These are phyloP conservation scores for Phytophthora pinifolia DNA, from an alignment of 352 stramenopile species.

Conservation along the genomic window DNA sequence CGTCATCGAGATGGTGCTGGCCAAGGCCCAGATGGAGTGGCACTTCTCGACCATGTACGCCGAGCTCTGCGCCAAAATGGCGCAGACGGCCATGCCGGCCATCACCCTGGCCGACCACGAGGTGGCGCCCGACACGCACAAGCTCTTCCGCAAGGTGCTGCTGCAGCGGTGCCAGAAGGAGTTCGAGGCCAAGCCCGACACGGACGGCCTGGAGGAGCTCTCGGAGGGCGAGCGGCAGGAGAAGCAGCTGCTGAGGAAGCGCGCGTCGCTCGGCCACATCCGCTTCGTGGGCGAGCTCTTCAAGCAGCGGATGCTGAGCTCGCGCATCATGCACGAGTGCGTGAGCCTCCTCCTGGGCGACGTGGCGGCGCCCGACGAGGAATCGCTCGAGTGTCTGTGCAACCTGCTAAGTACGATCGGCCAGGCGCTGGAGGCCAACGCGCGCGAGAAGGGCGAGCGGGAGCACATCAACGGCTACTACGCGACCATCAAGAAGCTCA, in stretches of 20 bases:
- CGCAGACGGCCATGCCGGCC: constrained; percentile 79
- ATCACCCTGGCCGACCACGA: constrained; percentile 67
- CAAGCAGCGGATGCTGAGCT: constrained; percentile 94
- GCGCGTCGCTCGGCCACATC: constrained; percentile 90
- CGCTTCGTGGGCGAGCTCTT: constrained; percentile 97
- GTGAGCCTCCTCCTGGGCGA: constrained; percentile 81
- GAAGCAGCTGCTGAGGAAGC: constrained; percentile 84
- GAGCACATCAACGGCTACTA: constrained; percentile 77
- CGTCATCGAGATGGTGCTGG: constrained; percentile 93
- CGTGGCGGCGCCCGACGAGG: constrained; percentile 86
- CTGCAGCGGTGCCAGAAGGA: constrained; percentile 93
- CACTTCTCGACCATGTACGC: constrained; percentile 98
- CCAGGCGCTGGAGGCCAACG: constrained; percentile 77
- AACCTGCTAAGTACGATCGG: constrained; percentile 95
- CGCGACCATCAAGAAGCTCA: constrained; percentile 64
- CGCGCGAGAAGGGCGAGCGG: constrained; percentile 46
- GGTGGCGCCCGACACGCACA: constrained; percentile 73
- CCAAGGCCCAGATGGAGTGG: constrained; percentile 95
- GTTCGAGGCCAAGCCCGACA: constrained; percentile 90
- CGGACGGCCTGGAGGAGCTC: constrained; percentile 65
- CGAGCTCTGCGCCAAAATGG: constrained; percentile 92
- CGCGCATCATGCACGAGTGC: constrained; percentile 95
- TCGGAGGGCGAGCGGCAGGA: constrained; percentile 53
- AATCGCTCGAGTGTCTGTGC: constrained; percentile 95
- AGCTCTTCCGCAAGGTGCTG: constrained; percentile 95